Conservation (phyloP, 106 monocot species). For the Phalaenopsis equestris region DNA sequence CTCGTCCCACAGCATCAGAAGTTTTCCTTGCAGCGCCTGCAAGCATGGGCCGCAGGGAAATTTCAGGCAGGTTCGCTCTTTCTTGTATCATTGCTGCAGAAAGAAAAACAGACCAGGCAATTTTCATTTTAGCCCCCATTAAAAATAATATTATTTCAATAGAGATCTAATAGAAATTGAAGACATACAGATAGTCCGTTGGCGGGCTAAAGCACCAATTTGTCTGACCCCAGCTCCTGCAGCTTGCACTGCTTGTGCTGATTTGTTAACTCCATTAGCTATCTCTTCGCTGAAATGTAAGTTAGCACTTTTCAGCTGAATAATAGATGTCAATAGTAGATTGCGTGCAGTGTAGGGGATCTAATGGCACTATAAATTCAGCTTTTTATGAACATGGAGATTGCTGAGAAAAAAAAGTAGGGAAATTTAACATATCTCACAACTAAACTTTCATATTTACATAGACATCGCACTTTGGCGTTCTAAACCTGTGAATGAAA, state of each 20-base stretch:
- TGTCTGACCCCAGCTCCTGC: slow-evolving; percentile 79
- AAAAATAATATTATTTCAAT: neutral
- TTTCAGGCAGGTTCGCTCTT: slow-evolving; percentile 63
- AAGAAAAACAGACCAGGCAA: neutral
- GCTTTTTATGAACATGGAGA: too few relatives aligned
- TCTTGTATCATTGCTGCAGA: slow-evolving; percentile 84
- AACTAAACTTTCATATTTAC: too few relatives aligned
- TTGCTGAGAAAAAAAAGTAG: too few relatives aligned
- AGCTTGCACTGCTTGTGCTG: slow-evolving; percentile 70
- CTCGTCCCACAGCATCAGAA: slow-evolving; percentile 47
- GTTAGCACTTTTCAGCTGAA: too few relatives aligned
- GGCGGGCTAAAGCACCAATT: slow-evolving; percentile 64
- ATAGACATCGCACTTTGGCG: too few relatives aligned
- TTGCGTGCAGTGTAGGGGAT: too few relatives aligned
- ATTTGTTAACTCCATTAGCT: slow-evolving; percentile 69
- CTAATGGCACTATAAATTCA: too few relatives aligned
- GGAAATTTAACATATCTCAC: too few relatives aligned
- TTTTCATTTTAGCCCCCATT: neutral
- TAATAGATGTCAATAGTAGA: too few relatives aligned
- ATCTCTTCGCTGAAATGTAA: slow-evolving; percentile 63
- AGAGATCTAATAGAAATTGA: neutral
- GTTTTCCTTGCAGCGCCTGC: slow-evolving; percentile 68
- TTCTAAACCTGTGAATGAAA: too few relatives aligned
- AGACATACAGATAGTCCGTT: slow-evolving; percentile 59
- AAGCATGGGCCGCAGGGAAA: slow-evolving; percentile 58